Percentiles rank a stretch among this genome's conserved stretches.
Evolutionary conservation across 352 stramenopile species (phyloP).

Genomic region (Globisporangium middletonii): DNA sequence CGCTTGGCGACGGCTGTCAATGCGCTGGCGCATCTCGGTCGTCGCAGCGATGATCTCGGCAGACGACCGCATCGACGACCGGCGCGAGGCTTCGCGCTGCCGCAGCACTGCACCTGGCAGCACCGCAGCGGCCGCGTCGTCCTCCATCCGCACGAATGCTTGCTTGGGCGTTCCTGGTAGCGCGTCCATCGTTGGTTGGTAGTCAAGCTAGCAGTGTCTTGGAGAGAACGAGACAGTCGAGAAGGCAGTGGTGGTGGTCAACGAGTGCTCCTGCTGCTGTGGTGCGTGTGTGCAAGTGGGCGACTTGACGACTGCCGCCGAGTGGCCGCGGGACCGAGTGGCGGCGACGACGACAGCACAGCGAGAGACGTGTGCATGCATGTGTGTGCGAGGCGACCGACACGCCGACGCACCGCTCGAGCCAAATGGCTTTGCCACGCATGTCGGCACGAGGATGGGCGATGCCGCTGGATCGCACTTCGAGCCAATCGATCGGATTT

Average conservation of each 20-base stretch:
- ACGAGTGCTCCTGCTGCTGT: not conserved
- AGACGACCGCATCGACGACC: conserved; percentile 40
- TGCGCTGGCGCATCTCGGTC: conserved; percentile 49
- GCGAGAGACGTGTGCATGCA: too few species aligned
- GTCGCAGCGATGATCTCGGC: conserved; percentile 49
- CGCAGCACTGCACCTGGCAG: conserved; percentile 5
- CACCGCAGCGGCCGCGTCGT: conserved; percentile 11
- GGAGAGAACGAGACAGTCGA: not conserved
- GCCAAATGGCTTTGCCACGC: too few species aligned
- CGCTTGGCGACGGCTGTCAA: conserved; percentile 38
- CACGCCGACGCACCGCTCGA: not conserved
- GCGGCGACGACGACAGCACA: too few species aligned
- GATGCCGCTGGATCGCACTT: too few species aligned
- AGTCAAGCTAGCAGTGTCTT: too few species aligned
- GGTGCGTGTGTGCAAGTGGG: not conserved
- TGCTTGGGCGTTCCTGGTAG: conserved; percentile 21
- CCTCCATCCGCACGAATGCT: conserved; percentile 31
- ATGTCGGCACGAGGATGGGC: too few species aligned
- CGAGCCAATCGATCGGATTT: too few species aligned
- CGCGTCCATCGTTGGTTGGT: conserved; percentile 11
- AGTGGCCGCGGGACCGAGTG: not conserved
- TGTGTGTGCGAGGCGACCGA: not conserved
- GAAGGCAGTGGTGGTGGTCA: too few species aligned
- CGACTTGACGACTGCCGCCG: not conserved
- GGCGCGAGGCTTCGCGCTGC: conserved; percentile 16